Conservation (phyloP, 2,329 filamentous ascomycete species). For the Seiridium unicorne region DNA sequence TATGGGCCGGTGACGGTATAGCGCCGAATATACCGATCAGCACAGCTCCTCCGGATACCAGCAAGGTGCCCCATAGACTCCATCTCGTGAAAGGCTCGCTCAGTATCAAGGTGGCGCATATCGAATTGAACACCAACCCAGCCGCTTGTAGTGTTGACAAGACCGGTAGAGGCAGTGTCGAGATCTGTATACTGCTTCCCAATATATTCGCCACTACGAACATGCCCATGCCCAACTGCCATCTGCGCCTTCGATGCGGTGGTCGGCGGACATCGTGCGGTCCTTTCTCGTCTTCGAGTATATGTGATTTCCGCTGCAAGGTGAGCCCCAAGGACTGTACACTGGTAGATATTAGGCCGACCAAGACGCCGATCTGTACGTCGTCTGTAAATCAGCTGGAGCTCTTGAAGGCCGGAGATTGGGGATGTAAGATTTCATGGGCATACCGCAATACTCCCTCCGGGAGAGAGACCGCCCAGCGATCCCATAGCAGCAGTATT, state of each 20-base stretch:
- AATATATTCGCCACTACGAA: conserved; percentile 93
- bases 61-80: conserved; percentile 84
- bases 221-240: conserved; percentile 97
- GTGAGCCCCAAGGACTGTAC: conserved; percentile 94
- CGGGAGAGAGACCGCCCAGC: conserved; percentile 73
- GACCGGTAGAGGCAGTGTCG: conserved; percentile 88
- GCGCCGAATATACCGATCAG: conserved; percentile 93
- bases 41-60: conserved; percentile 85
- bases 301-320: conserved; percentile 94
- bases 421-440: neutral
- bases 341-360: conserved; percentile 89
- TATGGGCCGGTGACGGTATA: conserved; percentile 89
- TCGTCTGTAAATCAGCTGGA: conserved; percentile 1
- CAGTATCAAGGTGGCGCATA: conserved; percentile 90
- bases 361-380: conserved; percentile 80
- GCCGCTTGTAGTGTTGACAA: conserved; percentile 94
- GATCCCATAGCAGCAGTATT: conserved; percentile 59
- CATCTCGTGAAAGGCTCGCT: conserved; percentile 92
- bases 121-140: conserved; percentile 96
- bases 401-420: neutral
- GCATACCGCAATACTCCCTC: conserved; percentile 73
- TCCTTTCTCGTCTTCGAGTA: conserved; percentile 93
- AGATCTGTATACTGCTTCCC: conserved; percentile 96
- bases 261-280: conserved; percentile 76
- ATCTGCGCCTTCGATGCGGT: conserved; percentile 84